Evolutionary conservation across 306 rosid genomes (phyloP), one percentile per base, ranked within the genome.

Genomic region (Cucumis cinereus): DNA sequence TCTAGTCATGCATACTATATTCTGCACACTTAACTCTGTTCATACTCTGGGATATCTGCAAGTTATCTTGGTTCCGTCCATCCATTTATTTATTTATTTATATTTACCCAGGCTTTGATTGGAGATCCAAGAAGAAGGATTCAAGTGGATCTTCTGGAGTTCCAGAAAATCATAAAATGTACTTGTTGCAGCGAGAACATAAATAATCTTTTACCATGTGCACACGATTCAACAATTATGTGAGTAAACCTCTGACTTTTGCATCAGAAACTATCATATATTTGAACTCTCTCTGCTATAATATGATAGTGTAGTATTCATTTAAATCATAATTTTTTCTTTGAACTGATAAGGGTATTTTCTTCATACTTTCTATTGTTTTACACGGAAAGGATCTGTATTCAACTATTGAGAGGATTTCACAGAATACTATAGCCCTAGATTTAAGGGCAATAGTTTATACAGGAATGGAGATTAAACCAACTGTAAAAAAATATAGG

Each of bases 121-220:
- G 97, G 97, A 73, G 96, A 94, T 78, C 88, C 96, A 78, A 85
- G 97, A 82, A 94, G 91, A 82, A 85, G 86, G 86, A 87, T 94
- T 89, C 97, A 94, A 86, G 84, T 88, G 45, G 96, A 94, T 84
- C 95, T 94, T 54, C 79, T 91, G 88, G 94, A 91, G 78, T 86
- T 77, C 80, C 88, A 91, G 58, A 87, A 89, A 81, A 86, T 87
- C 82, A 80, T 94, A 84, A 77, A 62, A 74, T 90, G 97, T 83
- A 79, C 81, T 78, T 93, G 97, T 82, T 93, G 98, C 86, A 82
- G 81, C 78, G 86, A 78, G 84, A 84, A 81, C 81, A 80, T 83
- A 79, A 82, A 79, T 79, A 75, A 81, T 68, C 87, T 89, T 50
- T 69, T 83, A 78, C 82, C 96, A 60, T 86, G 94, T 61, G 87